Conservation (phyloP, 2,329 filamentous ascomycete genomes). For the Graphilbum ipis-grandicollis region DNA sequence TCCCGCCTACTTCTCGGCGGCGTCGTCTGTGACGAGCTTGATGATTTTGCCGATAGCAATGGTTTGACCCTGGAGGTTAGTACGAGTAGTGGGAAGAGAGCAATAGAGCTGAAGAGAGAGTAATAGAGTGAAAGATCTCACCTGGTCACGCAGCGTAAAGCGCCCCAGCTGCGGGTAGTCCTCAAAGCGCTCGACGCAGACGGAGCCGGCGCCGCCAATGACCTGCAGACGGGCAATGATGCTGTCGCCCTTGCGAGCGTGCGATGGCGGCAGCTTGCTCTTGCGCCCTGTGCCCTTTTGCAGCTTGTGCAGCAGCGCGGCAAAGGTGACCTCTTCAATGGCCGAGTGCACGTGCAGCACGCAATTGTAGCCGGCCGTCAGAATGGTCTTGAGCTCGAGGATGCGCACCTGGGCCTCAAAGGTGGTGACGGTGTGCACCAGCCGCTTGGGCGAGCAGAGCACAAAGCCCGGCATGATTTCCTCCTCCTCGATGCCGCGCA, state of each 20-base stretch:
- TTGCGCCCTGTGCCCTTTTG: slow-evolving; percentile 89
- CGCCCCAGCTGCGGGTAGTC: slow-evolving; percentile 90
- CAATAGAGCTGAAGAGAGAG: background rate
- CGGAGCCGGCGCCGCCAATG: slow-evolving; percentile 65
- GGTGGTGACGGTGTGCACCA: slow-evolving; percentile 73
- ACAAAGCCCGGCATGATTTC: slow-evolving; percentile 93
- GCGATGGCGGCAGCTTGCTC: slow-evolving; percentile 84
- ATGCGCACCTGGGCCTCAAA: slow-evolving; percentile 97
- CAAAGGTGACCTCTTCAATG: slow-evolving; percentile 93
- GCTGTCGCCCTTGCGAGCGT: slow-evolving; percentile 63
- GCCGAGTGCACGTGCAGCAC: slow-evolving; percentile 94
- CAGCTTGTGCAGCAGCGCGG: slow-evolving; percentile 73
- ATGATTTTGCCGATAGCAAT: slow-evolving; percentile 99
- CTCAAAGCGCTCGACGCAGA: slow-evolving; percentile 89
- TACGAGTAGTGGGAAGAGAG: background rate
- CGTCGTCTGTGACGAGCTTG: slow-evolving; percentile 43
- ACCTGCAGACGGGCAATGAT: slow-evolving; percentile 89
- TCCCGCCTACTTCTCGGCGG: background rate
- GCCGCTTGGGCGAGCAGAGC: slow-evolving; percentile 81
- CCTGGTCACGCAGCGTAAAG: slow-evolving; percentile 79
- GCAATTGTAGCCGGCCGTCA: slow-evolving; percentile 92
- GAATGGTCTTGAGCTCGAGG: slow-evolving; percentile 82
- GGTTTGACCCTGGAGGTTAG: slow-evolving; percentile 61
- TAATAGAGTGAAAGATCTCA: slow-evolving; percentile 20
- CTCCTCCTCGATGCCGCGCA: slow-evolving; percentile 93